These are phyloP conservation scores for Murraya paniculata DNA, from an alignment of 345 rosid species.

Conservation along the genomic window DNA sequence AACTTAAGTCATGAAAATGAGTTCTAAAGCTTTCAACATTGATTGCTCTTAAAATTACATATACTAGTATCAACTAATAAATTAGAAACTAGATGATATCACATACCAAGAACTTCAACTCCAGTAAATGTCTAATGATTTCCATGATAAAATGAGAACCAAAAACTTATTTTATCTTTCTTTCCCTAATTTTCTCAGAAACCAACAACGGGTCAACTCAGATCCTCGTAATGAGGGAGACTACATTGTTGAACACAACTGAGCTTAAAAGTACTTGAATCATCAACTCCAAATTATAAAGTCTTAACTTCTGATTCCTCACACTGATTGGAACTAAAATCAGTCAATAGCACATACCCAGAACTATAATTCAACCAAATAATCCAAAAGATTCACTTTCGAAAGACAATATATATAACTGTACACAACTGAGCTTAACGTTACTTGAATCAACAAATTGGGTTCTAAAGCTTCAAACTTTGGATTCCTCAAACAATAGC, in stretches of 20 bases:
- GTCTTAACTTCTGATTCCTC: neutral
- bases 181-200: neutral
- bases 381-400: neutral
- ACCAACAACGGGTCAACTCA: slow-evolving; percentile 4
- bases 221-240: neutral
- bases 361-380: neutral
- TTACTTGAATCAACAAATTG: neutral
- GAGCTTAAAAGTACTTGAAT: neutral
- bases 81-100: neutral
- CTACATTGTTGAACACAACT: neutral
- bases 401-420: too few relatives aligned
- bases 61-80: neutral
- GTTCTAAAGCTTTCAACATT: neutral
- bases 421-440: neutral
- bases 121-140: neutral
- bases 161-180: neutral
- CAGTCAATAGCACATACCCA: neutral
- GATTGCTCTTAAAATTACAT: neutral
- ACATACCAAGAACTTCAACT: neutral
- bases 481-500: neutral
- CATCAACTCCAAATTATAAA: too few relatives aligned
- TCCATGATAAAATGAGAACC: neutral
- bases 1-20: neutral
- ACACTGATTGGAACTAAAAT: neutral
- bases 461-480: neutral